These are phyloP conservation scores for Picochlorum sp. DNA, from an alignment of 139 green algal species.

Conservation along the genomic window DNA sequence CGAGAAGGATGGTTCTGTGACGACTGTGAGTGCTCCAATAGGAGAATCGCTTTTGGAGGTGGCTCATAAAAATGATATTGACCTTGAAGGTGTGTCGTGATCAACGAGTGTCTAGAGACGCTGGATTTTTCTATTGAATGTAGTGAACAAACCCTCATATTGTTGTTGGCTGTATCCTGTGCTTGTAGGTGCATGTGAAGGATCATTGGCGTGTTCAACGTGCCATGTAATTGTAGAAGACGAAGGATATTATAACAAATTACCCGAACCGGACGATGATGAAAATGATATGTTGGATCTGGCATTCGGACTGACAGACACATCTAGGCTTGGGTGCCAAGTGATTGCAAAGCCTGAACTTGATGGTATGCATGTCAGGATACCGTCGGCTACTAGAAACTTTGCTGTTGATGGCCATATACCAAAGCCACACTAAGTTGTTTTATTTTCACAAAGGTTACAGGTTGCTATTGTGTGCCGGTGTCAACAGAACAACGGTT, in stretches of 20 bases:
- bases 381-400: conserved; percentile 90
- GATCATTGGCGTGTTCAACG: conserved; percentile 93
- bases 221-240: conserved; percentile 90
- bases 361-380: conserved; percentile 77
- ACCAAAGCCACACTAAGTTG: conserved; percentile 64
- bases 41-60: conserved; percentile 81
- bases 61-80: conserved; percentile 94
- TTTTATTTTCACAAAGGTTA: background rate
- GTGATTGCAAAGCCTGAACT: conserved; percentile 79
- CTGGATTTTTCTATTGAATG: background rate
- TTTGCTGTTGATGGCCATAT: conserved; percentile 79
- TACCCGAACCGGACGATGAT: conserved; percentile 88
- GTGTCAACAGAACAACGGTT: no score
- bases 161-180: no score
- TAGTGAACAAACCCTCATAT: no score
- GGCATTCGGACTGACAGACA: conserved; percentile 94
- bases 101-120: background rate
- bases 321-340: conserved; percentile 93
- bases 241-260: conserved; percentile 68
- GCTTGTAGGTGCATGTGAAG: conserved; percentile 87
- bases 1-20: conserved; percentile 73
- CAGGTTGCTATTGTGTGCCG: background rate
- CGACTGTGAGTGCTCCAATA: conserved; percentile 63
- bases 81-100: conserved; percentile 90
- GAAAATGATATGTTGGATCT: conserved; percentile 99